These are phyloP conservation scores for Tylopilus sp. DNA, from an alignment of 768 basidiomycete genomes.

Conservation along the genomic window DNA sequence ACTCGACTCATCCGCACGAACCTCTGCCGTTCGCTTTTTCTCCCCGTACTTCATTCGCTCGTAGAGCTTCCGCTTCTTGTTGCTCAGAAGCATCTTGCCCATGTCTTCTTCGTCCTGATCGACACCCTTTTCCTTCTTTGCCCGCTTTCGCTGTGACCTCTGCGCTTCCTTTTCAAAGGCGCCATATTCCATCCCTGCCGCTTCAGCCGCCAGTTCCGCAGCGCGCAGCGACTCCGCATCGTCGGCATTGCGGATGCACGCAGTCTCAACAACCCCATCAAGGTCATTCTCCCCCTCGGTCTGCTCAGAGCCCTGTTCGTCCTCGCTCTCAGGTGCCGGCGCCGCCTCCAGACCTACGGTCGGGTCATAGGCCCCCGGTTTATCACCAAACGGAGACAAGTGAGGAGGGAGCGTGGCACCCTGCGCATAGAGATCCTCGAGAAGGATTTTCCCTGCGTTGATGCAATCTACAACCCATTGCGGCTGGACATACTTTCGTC, in stretches of 20 bases:
- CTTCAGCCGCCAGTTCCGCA: conserved; percentile 92
- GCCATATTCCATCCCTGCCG: conserved; percentile 75
- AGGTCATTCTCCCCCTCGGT: conserved; percentile 27
- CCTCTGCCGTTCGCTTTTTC: conserved; percentile 74
- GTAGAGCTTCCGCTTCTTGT: conserved; percentile 89
- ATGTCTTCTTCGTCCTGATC: conserved; percentile 66
- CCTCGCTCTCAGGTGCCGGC: conserved; percentile 26
- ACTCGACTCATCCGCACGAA: conserved; percentile 36
- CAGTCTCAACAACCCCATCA: conserved; percentile 25
- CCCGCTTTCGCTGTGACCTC: conserved; percentile 48
- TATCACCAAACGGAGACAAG: conserved; percentile 90
- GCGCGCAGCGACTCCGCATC: conserved; percentile 73
- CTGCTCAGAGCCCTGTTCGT: conserved; percentile 22
- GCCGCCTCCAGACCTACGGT: conserved; percentile 33
- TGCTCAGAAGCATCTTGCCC: conserved; percentile 98
- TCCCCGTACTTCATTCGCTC: conserved; percentile 90
- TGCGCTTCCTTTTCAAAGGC: conserved; percentile 75
- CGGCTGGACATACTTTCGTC: conserved; percentile 89
- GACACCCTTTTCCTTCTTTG: conserved; percentile 34
- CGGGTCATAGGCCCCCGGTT: conserved; percentile 74
- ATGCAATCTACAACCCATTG: conserved; percentile 98
- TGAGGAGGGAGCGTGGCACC: conserved; percentile 90
- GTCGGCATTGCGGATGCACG: conserved; percentile 34
- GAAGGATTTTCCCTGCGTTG: conserved; percentile 79
- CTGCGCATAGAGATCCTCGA: conserved; percentile 83